Evolutionary conservation across 1,284 basidiomycete species (phyloP).

Genomic region (Sanghuangporus baumii): DNA sequence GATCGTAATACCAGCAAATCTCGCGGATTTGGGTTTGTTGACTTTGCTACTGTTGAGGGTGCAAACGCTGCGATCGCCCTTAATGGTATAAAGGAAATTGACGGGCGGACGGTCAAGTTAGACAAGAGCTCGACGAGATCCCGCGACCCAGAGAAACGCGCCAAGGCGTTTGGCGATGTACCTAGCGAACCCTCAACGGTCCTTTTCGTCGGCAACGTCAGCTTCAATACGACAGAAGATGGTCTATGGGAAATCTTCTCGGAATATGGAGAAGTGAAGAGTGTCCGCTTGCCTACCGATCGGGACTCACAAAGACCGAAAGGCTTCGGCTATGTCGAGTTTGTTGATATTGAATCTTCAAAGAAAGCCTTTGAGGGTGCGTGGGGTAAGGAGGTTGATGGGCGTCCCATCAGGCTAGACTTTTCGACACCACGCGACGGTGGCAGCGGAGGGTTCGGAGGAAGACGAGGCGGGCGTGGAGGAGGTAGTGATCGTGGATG

Average conservation of each 20-base stretch:
- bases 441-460: constrained; percentile 33
- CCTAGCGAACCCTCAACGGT: constrained; percentile 68
- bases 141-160: constrained; percentile 62
- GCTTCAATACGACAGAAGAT: constrained; percentile 81
- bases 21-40: constrained; percentile 93
- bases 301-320: constrained; percentile 88
- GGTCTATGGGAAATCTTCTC: constrained; percentile 88
- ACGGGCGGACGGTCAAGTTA: constrained; percentile 85
- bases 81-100: constrained; percentile 80
- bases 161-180: constrained; percentile 73
- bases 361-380: constrained; percentile 75
- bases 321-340: constrained; percentile 98
- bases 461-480: constrained; percentile 23
- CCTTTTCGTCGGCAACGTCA: constrained; percentile 90
- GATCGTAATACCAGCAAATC: constrained; percentile 87
- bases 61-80: constrained; percentile 75
- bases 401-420: constrained; percentile 81
- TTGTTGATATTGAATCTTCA: constrained; percentile 75
- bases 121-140: constrained; percentile 70
- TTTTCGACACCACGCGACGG: constrained; percentile 80
- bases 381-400: constrained; percentile 77
- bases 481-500: constrained; percentile 32
- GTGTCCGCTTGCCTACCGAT: constrained; percentile 90
- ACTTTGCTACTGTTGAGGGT: constrained; percentile 76
- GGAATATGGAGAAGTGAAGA: constrained; percentile 86